Evolutionary conservation across 768 basidiomycete genomes (phyloP), one percentile per base, ranked within the genome.

Genomic region (Kwoniella mangroviensis): DNA sequence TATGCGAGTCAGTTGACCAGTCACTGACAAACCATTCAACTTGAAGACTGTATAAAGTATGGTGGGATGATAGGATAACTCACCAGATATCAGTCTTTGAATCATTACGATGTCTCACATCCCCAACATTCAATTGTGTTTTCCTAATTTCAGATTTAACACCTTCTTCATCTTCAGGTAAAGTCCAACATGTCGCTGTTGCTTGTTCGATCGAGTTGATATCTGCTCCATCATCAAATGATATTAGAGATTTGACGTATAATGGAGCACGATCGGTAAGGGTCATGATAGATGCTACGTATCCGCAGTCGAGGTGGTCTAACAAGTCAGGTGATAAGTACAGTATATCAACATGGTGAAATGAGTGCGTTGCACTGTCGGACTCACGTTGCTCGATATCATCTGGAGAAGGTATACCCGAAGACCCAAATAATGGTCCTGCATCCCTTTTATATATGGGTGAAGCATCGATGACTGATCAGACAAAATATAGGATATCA

Each of bases 81-180:
- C 21, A 54, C 53, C 53, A 54, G 21, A 54, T 54, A 54, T 54
- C 53, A 54, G 21, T 24, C 24, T 54, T 54, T 12, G 53, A 21
- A 54, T 54, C 53, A 54, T 54, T 54, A 11, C 53, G 15, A 54
- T 54, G 53, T n/a, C 21, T n/a, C 11, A 54, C 24, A n/a, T 54
- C 53, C 19, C 21, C 24, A 21, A 54, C 7, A 1, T 15, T 21
- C 15, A 51, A 15, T 1, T 15, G 49, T 7, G 21, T 21, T 51
- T 51, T n/a, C 24, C 11, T 54, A 9, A n/a, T 22, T 22, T 54
- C 21, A 22, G 53, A 12, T 54, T n/a, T 22, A 19, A 15, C 45
- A 49, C 45, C 45, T 49, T 19, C 45, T 13, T 13, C 45, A 49
- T 19, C 45, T 49, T 17, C 10, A 22, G n/a, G n/a, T 22, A 21